Evolutionary conservation across 2,329 filamentous ascomycete genomes (phyloP), one percentile per base, ranked within the genome.

Genomic region (Septoria linicola): DNA sequence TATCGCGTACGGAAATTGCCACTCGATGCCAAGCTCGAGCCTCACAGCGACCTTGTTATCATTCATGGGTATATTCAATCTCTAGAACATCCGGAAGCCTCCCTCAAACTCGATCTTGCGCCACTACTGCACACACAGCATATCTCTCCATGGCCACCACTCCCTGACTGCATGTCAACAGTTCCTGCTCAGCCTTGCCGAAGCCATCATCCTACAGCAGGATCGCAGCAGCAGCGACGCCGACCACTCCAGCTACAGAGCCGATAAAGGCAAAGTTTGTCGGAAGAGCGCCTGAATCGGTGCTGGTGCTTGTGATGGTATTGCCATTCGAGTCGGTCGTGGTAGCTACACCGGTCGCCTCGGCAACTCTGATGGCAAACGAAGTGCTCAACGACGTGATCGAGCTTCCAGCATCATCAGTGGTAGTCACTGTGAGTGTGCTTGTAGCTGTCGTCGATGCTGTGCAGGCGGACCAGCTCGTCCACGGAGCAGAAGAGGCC

Each of bases 401-500:
- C 2, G 59, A 60, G 23, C 54, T 52, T 36, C 61, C 61, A 13
- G 52, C 57, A 5, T 49, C 32, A 25, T 51, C 49, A 13, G 51
- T 55, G 14, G 57, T 63, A 14, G 63, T 66, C 23, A 65, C 56
- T 5, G 67, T 68, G 8, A 60, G 63, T 23, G 65, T 66, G 45
- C 49, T 53, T 3, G 61, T 63, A 13, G 63, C 63, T 27, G 67
- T 69, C 2, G 66, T 67, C 23, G 54, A 57, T 13, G 67, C 66
- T 11, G 57, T 55, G 55, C 67, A 69, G 16, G 58, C 66, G 4
- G 62, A 54, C 67, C 67, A 69, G 16, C 61, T 65, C 1, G 67
- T 69, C 67, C 67, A 69, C 3, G 67, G 67, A 14, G 66, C 65
- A 43, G 57, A 48, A 11, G 63, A 61, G 5, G 54, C 57, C 64